Conservation (phyloP, 176 grass and related monocot genomes). For the Zea luxurians region DNA sequence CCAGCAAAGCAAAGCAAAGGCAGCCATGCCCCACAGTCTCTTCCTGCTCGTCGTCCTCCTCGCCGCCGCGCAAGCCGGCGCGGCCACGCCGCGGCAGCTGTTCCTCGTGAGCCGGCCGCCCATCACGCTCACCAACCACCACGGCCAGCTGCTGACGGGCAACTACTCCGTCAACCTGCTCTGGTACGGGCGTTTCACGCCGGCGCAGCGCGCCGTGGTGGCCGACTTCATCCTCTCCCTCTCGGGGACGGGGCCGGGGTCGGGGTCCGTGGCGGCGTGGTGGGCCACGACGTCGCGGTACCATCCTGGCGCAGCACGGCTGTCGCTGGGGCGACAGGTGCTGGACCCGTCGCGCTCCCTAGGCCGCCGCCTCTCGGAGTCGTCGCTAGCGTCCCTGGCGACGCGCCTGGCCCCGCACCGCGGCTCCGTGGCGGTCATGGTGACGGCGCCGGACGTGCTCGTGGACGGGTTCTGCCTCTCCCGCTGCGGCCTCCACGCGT, state of each 20-base stretch:
- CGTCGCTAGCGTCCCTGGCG: slow-evolving; percentile 46
- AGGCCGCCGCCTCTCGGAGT: slow-evolving; percentile 43
- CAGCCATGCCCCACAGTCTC: slow-evolving; percentile 40
- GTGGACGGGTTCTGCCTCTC: slow-evolving; percentile 76
- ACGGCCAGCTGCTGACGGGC: slow-evolving; percentile 65
- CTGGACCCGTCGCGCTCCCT: slow-evolving; percentile 47
- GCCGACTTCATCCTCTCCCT: slow-evolving; percentile 71
- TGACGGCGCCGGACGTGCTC: slow-evolving; percentile 52
- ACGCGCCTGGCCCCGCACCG: slow-evolving; percentile 60
- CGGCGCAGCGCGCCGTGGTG: slow-evolving; percentile 60
- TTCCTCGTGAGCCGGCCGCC: slow-evolving; percentile 55
- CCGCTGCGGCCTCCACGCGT: slow-evolving; percentile 70
- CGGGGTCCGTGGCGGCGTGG: slow-evolving; percentile 53
- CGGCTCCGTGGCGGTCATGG: slow-evolving; percentile 45
- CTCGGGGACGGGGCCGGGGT: neutral
- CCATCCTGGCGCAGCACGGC: slow-evolving; percentile 47
- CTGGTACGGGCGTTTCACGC: slow-evolving; percentile 72
- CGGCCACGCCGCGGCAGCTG: slow-evolving; percentile 48
- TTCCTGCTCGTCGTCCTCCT: slow-evolving; percentile 19
- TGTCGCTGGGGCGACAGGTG: slow-evolving; percentile 62
- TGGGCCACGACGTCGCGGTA: slow-evolving; percentile 68
- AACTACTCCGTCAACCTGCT: slow-evolving; percentile 68
- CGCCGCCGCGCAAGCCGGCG: slow-evolving; percentile 9
- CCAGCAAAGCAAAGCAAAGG: no score
- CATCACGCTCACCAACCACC: slow-evolving; percentile 61